Evolutionary conservation across 106 monocot genomes (phyloP).

Genomic region (Dioscorea zingiberensis): DNA sequence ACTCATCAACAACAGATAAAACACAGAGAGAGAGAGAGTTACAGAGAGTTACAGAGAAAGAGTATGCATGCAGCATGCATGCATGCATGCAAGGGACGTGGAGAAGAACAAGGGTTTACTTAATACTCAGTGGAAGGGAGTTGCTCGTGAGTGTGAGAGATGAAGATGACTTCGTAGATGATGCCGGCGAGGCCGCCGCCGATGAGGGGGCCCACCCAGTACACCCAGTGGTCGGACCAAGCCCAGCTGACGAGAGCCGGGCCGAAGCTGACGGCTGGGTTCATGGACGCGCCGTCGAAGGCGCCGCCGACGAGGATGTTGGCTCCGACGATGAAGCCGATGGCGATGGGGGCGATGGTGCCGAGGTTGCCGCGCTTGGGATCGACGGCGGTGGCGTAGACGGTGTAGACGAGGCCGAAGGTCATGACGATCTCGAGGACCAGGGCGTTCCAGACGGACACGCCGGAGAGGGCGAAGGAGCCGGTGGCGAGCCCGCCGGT

Average conservation of each 20-base stretch:
- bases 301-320: conserved; percentile 14
- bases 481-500: conserved; percentile 7
- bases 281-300: conserved; percentile 7
- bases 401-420: conserved; percentile 12
- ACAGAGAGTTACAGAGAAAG: too few species aligned
- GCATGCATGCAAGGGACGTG: too few species aligned
- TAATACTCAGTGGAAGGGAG: conserved; percentile 6
- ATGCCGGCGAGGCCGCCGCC: conserved; percentile 2
- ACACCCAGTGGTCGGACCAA: conserved; percentile 5
- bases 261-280: conserved; percentile 4
- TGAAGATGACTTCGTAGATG: conserved; percentile 1
- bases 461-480: conserved; percentile 6
- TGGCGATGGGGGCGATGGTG: conserved; percentile 1
- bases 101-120: too few species aligned
- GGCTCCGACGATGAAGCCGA: conserved; percentile 10
- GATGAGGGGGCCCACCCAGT: conserved; percentile 6
- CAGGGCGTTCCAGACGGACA: conserved; percentile 6
- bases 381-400: conserved; percentile 12
- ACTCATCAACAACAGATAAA: too few species aligned
- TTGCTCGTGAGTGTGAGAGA: conserved; percentile 3
- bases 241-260: conserved; percentile 7
- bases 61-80: too few species aligned
- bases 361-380: neutral
- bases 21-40: too few species aligned
- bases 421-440: conserved; percentile 14